Base-by-base conservation (phyloP, 1,284 basidiomycete species). In the Rhodotorula sp. region DNA sequence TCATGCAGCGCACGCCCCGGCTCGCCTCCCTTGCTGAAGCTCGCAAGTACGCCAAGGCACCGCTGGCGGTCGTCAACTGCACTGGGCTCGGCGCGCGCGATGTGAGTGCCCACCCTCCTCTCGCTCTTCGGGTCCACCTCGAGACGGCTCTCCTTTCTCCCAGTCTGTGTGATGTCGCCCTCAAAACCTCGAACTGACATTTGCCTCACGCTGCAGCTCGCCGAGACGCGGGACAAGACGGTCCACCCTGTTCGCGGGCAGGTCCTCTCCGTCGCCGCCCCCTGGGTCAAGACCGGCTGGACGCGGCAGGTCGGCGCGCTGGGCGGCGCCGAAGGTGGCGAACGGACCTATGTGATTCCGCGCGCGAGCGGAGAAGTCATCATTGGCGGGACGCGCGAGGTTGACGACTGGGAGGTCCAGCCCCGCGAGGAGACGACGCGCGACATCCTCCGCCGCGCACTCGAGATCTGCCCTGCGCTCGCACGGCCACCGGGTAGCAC, bases 261-360 rank as follows among this genome's bases (percentile, higher is more conserved):
- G 37, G 68, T 73, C 21, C 61, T 73, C 27, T 34, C 39, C 32
- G 17, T 73, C 10, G 39, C 61, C n/a, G 66, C 63, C 15, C 80
- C 80, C 0, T 82, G 81, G 81, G 59, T 82, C 22, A 75, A 78
- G 37, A 60, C 69, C 1, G 82, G 82, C 0, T 81, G 61, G 61
- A 83, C 82, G 8, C 68, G 80, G 13, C 82, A 83, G 66, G 72
- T 81, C 32, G 70, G 66, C 50, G 67, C 68, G 36, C 74, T 82
- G 29, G 75, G 69, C 5, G 81, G 80, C 32, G 79, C 77, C 6
- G 81, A 83, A 72, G 81, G 81, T 17, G 82, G 82, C 1, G 71
- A 79, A 60, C 71, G 82, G 50, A 82, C 81, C 0, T 83, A 83
- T 74, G 77, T 82, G 10, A 83, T 83, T 29, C 82, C 82, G 1